Conservation (phyloP, 2,329 filamentous ascomycete species). For the Mollisia scopiformis region DNA sequence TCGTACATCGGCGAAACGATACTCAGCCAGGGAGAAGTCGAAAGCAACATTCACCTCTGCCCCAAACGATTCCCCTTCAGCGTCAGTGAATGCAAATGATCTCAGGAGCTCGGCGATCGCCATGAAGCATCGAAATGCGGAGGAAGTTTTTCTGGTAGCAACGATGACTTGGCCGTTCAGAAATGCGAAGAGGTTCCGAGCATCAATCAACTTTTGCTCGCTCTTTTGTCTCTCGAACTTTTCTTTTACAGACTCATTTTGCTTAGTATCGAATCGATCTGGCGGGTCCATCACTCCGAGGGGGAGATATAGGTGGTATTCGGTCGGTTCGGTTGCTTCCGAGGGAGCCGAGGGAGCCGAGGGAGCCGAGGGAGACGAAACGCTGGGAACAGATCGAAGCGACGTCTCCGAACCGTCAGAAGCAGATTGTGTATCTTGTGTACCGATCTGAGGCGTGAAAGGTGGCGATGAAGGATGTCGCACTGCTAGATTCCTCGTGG, state of each 20-base stretch:
- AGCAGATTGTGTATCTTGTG: constrained; percentile 19
- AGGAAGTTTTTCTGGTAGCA: constrained; percentile 55
- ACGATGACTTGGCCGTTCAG: constrained; percentile 66
- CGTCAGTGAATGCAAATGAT: constrained; percentile 59
- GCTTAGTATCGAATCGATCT: constrained; percentile 4
- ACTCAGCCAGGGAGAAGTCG: constrained; percentile 73
- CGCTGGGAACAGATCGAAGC: constrained; percentile 14
- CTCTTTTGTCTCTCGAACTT: constrained; percentile 56
- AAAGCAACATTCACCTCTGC: constrained; percentile 67
- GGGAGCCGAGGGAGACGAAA: too few relatives aligned
- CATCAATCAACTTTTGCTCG: constrained; percentile 60
- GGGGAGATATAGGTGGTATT: constrained; percentile 59
- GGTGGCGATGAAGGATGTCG: constrained; percentile 42
- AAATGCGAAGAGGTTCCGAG: constrained; percentile 69
- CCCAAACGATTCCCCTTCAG: constrained; percentile 62
- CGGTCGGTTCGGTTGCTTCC: constrained; percentile 41
- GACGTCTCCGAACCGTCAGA: constrained; percentile 28
- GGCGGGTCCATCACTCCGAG: constrained; percentile 10
- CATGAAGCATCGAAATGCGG: constrained; percentile 56
- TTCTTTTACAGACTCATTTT: constrained; percentile 39
- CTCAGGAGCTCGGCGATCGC: constrained; percentile 56
- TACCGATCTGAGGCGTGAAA: constrained; percentile 27
- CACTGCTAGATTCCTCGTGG: constrained; percentile 41
- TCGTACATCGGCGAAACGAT: constrained; percentile 74
- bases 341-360: too few relatives aligned